Evolutionary conservation across 176 grass and related monocot species (phyloP).

Genomic region (Guadua angustifolia): DNA sequence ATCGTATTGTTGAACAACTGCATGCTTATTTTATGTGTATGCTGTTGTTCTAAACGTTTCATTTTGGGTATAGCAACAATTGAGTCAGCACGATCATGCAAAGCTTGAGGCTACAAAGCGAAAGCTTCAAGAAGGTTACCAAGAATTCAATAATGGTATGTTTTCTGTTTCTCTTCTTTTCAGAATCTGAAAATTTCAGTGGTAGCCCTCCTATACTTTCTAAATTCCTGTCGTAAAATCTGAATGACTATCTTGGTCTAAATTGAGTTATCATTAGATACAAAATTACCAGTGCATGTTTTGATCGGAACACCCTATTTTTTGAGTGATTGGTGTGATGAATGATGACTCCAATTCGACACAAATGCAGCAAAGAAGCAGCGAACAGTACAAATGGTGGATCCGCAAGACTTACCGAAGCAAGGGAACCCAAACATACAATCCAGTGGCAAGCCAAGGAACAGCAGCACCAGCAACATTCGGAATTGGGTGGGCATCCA

Average conservation of each 20-base stretch:
- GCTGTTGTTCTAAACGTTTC: conserved; percentile 13
- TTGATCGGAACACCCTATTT: not conserved
- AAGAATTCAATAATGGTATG: conserved; percentile 63
- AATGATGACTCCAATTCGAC: not conserved
- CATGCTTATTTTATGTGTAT: not conserved
- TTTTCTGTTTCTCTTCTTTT: not conserved
- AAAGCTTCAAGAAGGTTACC: conserved; percentile 74
- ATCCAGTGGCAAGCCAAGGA: conserved; percentile 41
- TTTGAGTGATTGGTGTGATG: not conserved
- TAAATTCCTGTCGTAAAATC: not conserved
- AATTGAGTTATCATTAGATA: not conserved
- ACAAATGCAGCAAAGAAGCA: conserved; percentile 63
- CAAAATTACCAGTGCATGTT: not conserved
- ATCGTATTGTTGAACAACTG: not conserved
- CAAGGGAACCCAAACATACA: conserved; percentile 43
- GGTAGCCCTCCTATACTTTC: not conserved
- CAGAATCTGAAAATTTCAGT: not conserved
- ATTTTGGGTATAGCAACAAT: conserved; percentile 5
- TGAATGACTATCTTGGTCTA: not conserved
- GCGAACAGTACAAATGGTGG: conserved; percentile 69
- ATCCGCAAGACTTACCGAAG: conserved; percentile 65
- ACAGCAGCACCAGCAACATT: conserved; percentile 18
- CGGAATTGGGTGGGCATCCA: conserved; percentile 26
- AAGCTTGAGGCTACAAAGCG: conserved; percentile 62
- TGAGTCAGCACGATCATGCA: not conserved